phyloP scores from a whole-genome alignment of 495 filamentous ascomycete species.

The Aspergillus taichungensis region DNA sequence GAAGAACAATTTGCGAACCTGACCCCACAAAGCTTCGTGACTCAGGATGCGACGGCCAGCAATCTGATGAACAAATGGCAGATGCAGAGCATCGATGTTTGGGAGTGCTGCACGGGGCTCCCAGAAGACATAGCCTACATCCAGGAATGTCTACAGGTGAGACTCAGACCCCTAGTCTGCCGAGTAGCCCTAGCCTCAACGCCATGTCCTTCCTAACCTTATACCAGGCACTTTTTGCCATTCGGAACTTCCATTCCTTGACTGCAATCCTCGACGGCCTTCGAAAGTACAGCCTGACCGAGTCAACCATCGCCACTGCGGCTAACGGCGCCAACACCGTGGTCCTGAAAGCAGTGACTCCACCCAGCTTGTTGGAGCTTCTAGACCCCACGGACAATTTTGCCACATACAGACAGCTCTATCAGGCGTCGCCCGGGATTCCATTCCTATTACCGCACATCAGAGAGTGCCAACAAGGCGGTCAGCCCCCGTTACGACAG shows the following conservation, averaged over 20 bases:
- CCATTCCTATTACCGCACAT: constrained; percentile 35
- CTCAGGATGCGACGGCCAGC: constrained; percentile 11
- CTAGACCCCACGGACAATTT: constrained; percentile 25
- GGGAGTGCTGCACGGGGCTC: constrained; percentile 35
- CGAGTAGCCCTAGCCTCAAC: too few species aligned
- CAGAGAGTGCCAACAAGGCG: constrained; percentile 25
- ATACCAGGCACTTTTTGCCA: constrained; percentile 18
- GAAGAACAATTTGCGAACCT: constrained; percentile 21
- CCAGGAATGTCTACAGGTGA: constrained; percentile 29
- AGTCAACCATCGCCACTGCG: constrained; percentile 8
- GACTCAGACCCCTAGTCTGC: neutral
- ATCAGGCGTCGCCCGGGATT: constrained; percentile 23
- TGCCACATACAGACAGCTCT: constrained; percentile 27
- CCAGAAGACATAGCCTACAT: constrained; percentile 25
- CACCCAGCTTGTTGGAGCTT: constrained; percentile 17
- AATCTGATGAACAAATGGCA: constrained; percentile 22
- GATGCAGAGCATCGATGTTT: constrained; percentile 22
- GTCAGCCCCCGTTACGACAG: constrained; percentile 20
- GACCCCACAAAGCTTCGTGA: constrained; percentile 13
- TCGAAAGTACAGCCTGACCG: constrained; percentile 22
- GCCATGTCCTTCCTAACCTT: neutral
- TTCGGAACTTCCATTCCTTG: constrained; percentile 27
- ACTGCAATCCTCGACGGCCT: constrained; percentile 30
- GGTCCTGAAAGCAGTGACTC: constrained; percentile 17
- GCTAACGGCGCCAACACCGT: constrained; percentile 11